Conservation (phyloP, 2,329 filamentous ascomycete genomes). For the Rugonectria rugulosa region DNA sequence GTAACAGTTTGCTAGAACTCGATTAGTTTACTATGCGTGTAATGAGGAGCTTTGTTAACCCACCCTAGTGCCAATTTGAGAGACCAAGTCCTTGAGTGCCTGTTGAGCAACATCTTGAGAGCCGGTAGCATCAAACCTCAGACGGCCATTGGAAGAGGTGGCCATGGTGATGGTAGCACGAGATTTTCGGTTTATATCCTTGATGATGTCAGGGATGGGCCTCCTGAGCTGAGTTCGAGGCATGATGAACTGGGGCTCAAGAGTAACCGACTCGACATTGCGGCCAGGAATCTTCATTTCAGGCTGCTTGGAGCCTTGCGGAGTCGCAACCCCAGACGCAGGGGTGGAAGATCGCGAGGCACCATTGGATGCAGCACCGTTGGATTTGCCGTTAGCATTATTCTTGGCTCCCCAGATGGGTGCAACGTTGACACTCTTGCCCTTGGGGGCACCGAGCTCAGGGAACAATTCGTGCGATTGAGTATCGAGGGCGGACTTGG, state of each 20-base stretch:
- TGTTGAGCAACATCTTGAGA: constrained; percentile 84
- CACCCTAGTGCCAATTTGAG: constrained; percentile 87
- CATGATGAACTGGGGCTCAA: constrained; percentile 79
- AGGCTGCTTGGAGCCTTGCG: constrained; percentile 49
- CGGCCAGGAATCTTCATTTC: constrained; percentile 80
- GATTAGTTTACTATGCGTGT: constrained; percentile 36
- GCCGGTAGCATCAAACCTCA: constrained; percentile 86
- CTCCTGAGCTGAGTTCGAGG: constrained; percentile 82
- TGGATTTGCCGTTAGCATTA: constrained; percentile 59
- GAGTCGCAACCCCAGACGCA: constrained; percentile 62
- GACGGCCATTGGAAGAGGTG: constrained; percentile 72
- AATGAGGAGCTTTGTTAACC: constrained; percentile 30
- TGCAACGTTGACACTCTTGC: constrained; percentile 72
- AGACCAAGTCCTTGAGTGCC: constrained; percentile 87
- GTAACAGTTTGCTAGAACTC: constrained; percentile 62
- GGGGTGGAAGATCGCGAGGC: constrained; percentile 69
- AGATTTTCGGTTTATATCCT: constrained; percentile 91
- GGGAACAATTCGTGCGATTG: constrained; percentile 93
- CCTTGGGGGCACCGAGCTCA: constrained; percentile 76
- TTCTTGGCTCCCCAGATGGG: constrained; percentile 82
- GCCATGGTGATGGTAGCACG: constrained; percentile 85
- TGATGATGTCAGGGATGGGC: constrained; percentile 83
- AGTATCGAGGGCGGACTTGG: constrained; percentile 70
- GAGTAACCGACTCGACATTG: constrained; percentile 76
- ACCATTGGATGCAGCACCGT: constrained; percentile 63